Percentiles rank a stretch among this genome's conserved stretches.
Evolutionary conservation across 2,329 filamentous ascomycete genomes (phyloP).

Genomic region (Ophiosphaerella herpotricha): DNA sequence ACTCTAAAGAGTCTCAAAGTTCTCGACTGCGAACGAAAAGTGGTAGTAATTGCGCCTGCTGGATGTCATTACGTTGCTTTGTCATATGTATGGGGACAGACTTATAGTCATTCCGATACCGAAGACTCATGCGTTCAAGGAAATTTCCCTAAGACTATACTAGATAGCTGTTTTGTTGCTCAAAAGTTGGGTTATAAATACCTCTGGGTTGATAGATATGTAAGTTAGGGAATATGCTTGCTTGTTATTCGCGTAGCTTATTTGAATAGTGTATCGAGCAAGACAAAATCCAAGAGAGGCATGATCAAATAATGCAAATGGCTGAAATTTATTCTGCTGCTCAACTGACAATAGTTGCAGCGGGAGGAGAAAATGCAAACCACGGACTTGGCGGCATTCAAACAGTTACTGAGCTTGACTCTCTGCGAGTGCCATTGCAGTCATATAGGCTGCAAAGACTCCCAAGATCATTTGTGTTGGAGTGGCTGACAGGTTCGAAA

Average conservation of each 20-base stretch:
- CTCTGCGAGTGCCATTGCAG: background rate
- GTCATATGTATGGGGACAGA: conserved; percentile 2
- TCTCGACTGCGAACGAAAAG: background rate
- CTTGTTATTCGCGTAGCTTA: background rate
- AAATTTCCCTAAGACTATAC: background rate
- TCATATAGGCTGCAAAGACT: background rate
- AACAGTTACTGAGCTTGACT: background rate
- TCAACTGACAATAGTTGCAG: conserved; percentile 14
- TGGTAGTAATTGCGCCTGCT: background rate
- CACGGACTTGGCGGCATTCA: conserved; percentile 6
- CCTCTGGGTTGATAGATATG: conserved; percentile 6
- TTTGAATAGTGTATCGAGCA: conserved; percentile 2
- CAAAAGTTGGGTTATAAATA: conserved; percentile 3
- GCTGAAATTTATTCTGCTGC: conserved; percentile 10
- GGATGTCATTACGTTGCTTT: background rate
- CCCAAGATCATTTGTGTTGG: background rate
- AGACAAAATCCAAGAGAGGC: background rate
- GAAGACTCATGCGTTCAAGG: background rate
- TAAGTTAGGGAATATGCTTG: background rate
- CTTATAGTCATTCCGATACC: background rate
- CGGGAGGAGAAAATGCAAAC: conserved; percentile 17
- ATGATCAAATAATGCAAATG: conserved; percentile 10
- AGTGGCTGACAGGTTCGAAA: background rate
- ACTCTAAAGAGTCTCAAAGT: background rate
- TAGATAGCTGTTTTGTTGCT: conserved; percentile 2